These are phyloP conservation scores for Coniosporium tulheliwenetii DNA, from an alignment of 2,329 filamentous ascomycete genomes.

Conservation along the genomic window DNA sequence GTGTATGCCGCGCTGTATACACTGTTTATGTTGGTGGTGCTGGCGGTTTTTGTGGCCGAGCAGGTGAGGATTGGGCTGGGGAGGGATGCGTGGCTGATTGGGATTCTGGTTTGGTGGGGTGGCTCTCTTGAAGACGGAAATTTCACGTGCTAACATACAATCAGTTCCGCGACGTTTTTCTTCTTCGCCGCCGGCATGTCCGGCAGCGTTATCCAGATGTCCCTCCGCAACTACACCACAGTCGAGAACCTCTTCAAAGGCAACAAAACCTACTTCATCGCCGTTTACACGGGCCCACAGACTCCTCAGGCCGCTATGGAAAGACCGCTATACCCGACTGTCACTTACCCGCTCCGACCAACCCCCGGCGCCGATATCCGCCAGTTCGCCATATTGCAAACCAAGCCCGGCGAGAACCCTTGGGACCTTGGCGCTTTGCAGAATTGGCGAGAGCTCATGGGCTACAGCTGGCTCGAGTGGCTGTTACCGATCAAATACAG, in stretches of 20 bases:
- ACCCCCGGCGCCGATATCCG: conserved; percentile 16
- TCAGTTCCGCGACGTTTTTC: conserved; percentile 50
- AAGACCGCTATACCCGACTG: neutral
- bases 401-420: conserved; percentile 61
- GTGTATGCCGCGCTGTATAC: conserved; percentile 58
- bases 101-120: neutral
- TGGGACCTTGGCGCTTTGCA: conserved; percentile 58
- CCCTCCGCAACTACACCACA: conserved; percentile 62
- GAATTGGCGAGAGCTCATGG: conserved; percentile 75
- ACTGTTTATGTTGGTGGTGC: conserved; percentile 44
- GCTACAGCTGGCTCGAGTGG: conserved; percentile 57
- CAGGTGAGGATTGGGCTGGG: conserved; percentile 13
- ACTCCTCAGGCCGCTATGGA: neutral
- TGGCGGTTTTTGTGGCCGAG: conserved; percentile 47
- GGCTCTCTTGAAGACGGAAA: neutral
- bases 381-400: conserved; percentile 67
- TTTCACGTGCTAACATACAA: conserved; percentile 5
- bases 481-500: conserved; percentile 59
- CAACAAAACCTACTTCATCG: conserved; percentile 2
- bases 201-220: conserved; percentile 52
- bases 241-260: conserved; percentile 54
- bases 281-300: neutral
- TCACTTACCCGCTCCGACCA: neutral
- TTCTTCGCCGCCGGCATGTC: conserved; percentile 74
- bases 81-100: neutral